A percentile compares a stretch with the other conserved stretches of the same genome.
These are phyloP conservation scores for Xylaria sp. DNA, from an alignment of 2,329 filamentous ascomycete genomes.

Conservation along the genomic window DNA sequence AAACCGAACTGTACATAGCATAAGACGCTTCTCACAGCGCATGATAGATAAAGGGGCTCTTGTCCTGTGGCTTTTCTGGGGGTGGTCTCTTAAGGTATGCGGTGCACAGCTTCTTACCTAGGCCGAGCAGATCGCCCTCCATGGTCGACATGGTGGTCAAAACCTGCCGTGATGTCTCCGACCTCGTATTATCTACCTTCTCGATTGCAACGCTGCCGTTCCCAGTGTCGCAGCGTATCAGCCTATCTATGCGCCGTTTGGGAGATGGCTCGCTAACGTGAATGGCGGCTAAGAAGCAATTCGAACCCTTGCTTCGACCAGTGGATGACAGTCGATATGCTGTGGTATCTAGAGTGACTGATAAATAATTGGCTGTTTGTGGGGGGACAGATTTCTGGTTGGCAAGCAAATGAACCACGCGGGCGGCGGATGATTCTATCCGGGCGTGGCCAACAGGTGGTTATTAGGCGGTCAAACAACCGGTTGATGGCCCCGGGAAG, in stretches of 20 bases:
- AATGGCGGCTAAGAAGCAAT: conserved; percentile 14
- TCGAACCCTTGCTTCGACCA: conserved; percentile 16
- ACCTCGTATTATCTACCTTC: conserved; percentile 32
- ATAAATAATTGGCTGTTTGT: conserved; percentile 29
- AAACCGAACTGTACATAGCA: conserved; percentile 17
- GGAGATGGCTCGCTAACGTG: conserved; percentile 27
- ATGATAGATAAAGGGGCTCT: conserved; percentile 29
- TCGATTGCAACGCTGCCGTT: conserved; percentile 31
- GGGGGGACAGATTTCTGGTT: conserved; percentile 14
- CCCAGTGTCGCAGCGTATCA: conserved; percentile 29
- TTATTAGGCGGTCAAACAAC: conserved; percentile 30
- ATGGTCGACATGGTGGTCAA: conserved; percentile 36
- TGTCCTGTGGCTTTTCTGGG: conserved; percentile 15
- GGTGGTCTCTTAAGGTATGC: conserved; percentile 11
- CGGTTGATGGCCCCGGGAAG: conserved; percentile 17
- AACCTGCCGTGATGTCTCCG: conserved; percentile 32
- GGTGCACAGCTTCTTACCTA: conserved; percentile 38
- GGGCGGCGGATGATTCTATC: conserved; percentile 29
- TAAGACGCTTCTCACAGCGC: conserved; percentile 1
- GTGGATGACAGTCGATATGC: conserved; percentile 26
- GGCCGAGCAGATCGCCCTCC: conserved; percentile 41
- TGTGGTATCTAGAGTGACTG: conserved; percentile 30
- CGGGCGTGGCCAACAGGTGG: conserved; percentile 14
- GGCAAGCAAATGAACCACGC: conserved; percentile 24
- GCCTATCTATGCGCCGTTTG: conserved; percentile 27